Evolutionary conservation across 768 basidiomycete species (phyloP).

Genomic region (Naganishia onofrii): DNA sequence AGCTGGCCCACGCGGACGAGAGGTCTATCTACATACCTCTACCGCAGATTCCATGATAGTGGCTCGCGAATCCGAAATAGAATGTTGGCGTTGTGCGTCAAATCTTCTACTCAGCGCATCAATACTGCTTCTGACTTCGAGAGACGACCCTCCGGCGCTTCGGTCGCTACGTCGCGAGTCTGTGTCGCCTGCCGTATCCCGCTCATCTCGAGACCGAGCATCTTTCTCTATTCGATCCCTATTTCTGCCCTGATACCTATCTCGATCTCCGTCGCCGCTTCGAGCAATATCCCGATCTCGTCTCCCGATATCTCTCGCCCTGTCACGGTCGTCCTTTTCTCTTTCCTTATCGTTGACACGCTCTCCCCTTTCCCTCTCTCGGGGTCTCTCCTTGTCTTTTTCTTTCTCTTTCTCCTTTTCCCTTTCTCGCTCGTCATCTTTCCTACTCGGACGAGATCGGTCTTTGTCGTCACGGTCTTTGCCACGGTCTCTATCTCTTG

Average conservation of each 20-base stretch:
- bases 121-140: constrained; percentile 13
- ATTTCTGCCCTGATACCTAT: not conserved
- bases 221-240: not conserved
- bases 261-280: constrained; percentile 8
- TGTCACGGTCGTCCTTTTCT: constrained; percentile 8
- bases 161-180: not conserved
- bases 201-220: not conserved
- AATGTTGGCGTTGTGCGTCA: constrained; percentile 17
- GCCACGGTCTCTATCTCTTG: constrained; percentile 7
- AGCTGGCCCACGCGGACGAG: not conserved
- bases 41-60: not conserved
- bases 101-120: constrained; percentile 14
- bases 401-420: constrained; percentile 1
- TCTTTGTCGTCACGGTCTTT: constrained; percentile 19
- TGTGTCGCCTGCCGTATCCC: not conserved
- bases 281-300: not conserved
- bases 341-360: not conserved
- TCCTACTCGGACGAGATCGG: constrained; percentile 2
- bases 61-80: constrained; percentile 5
- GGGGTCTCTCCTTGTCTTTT: not conserved
- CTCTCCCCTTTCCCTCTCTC: not conserved
- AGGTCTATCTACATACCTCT: not conserved
- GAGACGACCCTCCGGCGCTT: not conserved
- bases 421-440: constrained; percentile 15
- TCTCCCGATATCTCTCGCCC: not conserved